Conservation (phyloP, 164 flowering plant species). For the Kingdonia uniflora region DNA sequence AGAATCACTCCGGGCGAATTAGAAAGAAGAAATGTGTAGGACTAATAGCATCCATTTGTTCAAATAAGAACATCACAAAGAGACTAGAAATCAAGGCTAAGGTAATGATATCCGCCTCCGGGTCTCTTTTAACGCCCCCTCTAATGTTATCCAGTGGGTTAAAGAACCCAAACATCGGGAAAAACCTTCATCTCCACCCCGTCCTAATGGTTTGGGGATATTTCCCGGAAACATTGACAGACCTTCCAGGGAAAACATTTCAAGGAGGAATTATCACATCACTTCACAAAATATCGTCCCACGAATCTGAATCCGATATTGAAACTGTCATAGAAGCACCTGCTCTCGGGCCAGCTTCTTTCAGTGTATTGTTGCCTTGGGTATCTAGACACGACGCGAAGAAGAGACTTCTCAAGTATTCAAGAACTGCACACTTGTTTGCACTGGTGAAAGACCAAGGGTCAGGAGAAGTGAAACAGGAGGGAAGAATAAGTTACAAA, state of each 20-base stretch:
- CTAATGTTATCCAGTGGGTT: slow-evolving; percentile 56
- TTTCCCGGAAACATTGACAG: slow-evolving; percentile 19
- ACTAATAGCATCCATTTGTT: slow-evolving; percentile 29
- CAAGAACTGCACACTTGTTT: slow-evolving; percentile 26
- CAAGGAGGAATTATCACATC: slow-evolving; percentile 41
- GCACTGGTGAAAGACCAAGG: slow-evolving; percentile 29
- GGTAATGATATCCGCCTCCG: slow-evolving; percentile 63
- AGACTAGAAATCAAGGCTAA: slow-evolving; percentile 48
- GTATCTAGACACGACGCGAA: slow-evolving; percentile 31
- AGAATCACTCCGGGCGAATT: slow-evolving; percentile 15
- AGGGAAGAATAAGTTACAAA: slow-evolving; percentile 22
- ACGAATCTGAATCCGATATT: slow-evolving; percentile 5
- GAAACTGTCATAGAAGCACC: slow-evolving; percentile 26
- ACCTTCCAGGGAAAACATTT: slow-evolving; percentile 20
- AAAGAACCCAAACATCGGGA: slow-evolving; percentile 37
- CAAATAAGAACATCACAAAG: slow-evolving; percentile 20
- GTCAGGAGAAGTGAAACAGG: slow-evolving; percentile 26
- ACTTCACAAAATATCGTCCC: slow-evolving; percentile 18
- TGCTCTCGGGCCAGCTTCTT: slow-evolving; percentile 26
- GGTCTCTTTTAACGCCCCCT: slow-evolving; percentile 63
- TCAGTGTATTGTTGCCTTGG: slow-evolving; percentile 27
- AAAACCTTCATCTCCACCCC: slow-evolving; percentile 41
- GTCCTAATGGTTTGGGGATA: slow-evolving; percentile 31
- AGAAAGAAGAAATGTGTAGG: slow-evolving; percentile 47
- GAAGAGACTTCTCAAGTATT: slow-evolving; percentile 21